These are phyloP conservation scores for Pichia cactophila DNA, from an alignment of 1,139 yeast genomes.

Conservation along the genomic window DNA sequence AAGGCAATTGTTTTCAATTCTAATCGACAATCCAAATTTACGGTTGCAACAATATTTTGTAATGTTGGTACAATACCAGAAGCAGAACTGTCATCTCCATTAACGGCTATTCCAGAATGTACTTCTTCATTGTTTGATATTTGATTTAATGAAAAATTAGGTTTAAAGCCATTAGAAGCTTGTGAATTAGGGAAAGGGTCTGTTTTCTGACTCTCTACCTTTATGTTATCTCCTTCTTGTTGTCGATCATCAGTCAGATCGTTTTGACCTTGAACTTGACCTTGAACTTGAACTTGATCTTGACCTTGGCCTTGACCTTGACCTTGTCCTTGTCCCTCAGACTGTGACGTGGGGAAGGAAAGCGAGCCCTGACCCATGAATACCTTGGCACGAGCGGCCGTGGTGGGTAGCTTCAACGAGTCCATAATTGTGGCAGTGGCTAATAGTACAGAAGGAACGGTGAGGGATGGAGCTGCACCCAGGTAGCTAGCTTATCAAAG, in stretches of 20 bases:
- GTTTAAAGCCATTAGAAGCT: background rate
- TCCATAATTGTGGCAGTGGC: slow-evolving; percentile 40
- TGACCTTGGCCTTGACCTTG: background rate
- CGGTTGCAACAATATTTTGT: slow-evolving; percentile 97
- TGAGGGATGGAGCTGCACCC: background rate
- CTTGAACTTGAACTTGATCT: background rate
- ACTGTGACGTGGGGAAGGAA: slow-evolving; percentile 41
- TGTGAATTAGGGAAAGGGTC: background rate
- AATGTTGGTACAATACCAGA: slow-evolving; percentile 95
- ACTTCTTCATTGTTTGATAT: background rate
- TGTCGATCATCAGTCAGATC: background rate
- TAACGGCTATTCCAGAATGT: slow-evolving; percentile 2
- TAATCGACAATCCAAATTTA: slow-evolving; percentile 88
- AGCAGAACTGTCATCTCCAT: slow-evolving; percentile 32
- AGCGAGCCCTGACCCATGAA: slow-evolving; percentile 64
- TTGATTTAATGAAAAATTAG: background rate
- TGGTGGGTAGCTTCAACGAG: slow-evolving; percentile 66
- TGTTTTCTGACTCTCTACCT: background rate
- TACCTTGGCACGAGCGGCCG: slow-evolving; percentile 74
- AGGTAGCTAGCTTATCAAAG: background rate
- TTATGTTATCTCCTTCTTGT: slow-evolving; percentile 1
- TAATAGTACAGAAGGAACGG: background rate
- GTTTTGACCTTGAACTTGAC: slow-evolving; percentile 1
- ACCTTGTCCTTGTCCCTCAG: background rate
- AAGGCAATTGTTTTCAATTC: slow-evolving; percentile 95